phyloP scores from a whole-genome alignment of 108 stramenopile species.

The Cyclostephanos tholiformis region DNA sequence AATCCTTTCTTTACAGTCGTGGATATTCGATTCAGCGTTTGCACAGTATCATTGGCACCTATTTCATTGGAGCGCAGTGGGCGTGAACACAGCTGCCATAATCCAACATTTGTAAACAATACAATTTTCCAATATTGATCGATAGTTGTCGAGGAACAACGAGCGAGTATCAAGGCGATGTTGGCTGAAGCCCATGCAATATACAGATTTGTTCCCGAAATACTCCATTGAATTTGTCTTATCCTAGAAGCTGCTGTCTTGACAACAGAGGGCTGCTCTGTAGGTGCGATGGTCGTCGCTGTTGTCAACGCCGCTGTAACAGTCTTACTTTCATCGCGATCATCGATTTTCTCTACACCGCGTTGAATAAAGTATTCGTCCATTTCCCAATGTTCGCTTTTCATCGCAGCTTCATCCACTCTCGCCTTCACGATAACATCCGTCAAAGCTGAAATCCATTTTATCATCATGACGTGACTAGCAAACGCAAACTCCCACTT shows the following conservation, averaged over 20 bases:
- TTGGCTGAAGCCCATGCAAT: constrained; percentile 46
- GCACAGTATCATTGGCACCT: not conserved
- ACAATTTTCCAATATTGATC: constrained; percentile 67
- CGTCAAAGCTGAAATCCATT: constrained; percentile 75
- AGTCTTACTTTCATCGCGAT: not conserved
- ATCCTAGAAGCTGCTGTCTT: constrained; percentile 9
- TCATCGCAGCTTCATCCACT: constrained; percentile 44
- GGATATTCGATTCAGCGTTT: not conserved
- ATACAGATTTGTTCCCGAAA: constrained; percentile 39
- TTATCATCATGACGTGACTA: constrained; percentile 64
- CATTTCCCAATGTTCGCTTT: constrained; percentile 10
- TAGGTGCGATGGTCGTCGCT: not conserved
- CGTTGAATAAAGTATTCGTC: constrained; percentile 32
- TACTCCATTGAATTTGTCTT: constrained; percentile 23
- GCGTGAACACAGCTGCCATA: constrained; percentile 38
- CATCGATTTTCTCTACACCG: not conserved
- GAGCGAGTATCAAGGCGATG: constrained; percentile 48
- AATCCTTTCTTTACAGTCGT: not conserved
- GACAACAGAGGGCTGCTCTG: not conserved
- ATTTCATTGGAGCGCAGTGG: not conserved
- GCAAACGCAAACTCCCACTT: constrained; percentile 88
- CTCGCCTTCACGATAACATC: constrained; percentile 71
- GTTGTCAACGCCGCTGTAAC: not conserved
- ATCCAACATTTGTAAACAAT: constrained; percentile 57
- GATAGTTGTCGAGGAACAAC: constrained; percentile 46